Evolutionary conservation across 306 rosid genomes (phyloP).

Genomic region (Senna siamea): DNA sequence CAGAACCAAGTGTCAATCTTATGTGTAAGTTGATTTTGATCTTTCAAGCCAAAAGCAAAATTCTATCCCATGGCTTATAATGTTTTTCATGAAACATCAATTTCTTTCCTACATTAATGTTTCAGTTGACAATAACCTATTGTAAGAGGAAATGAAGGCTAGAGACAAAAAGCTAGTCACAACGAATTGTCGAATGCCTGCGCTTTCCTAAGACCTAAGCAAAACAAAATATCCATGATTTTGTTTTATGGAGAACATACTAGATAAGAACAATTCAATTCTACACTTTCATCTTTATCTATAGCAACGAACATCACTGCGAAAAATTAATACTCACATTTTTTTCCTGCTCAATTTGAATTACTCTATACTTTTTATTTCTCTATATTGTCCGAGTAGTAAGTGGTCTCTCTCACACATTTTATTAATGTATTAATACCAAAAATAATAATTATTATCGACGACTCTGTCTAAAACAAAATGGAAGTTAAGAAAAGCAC

Average conservation of each 20-base stretch:
- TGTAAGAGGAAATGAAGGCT: too few relatives aligned
- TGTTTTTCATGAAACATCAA: constrained; percentile 11
- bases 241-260: background rate
- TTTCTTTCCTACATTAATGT: background rate
- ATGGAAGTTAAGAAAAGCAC: too few relatives aligned
- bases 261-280: background rate
- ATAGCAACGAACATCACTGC: background rate
- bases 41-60: background rate
- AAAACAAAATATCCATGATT: background rate
- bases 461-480: too few relatives aligned
- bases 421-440: too few relatives aligned
- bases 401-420: background rate
- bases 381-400: background rate
- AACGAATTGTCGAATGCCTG: background rate
- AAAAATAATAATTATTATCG: too few relatives aligned
- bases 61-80: background rate
- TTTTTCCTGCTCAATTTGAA: background rate
- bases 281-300: background rate
- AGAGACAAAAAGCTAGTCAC: background rate
- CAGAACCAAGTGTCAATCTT: background rate
- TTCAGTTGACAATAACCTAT: background rate
- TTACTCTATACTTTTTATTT: background rate
- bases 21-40: constrained; percentile 1
- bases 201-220: background rate
- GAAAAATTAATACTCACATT: background rate